Conservation (phyloP, 768 basidiomycete species). For the Phanerodontia chrysosporium region DNA sequence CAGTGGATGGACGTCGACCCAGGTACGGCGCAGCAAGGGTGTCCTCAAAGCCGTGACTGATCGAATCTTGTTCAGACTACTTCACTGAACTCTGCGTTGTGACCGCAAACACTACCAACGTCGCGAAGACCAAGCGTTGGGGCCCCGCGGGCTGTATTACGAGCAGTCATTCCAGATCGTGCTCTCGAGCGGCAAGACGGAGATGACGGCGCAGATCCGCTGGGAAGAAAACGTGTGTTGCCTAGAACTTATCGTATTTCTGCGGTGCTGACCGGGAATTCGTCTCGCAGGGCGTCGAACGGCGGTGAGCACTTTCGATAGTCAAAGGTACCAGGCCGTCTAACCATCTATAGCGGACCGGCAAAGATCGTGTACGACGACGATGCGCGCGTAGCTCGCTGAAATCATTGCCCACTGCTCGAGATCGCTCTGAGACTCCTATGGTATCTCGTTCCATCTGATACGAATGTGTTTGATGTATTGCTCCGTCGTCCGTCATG, state of each 20-base stretch:
- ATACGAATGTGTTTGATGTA: no score
- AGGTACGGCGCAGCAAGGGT: conserved; percentile 18
- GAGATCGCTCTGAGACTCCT: no score
- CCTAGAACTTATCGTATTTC: not conserved
- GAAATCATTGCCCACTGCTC: no score
- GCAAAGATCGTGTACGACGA: conserved; percentile 15
- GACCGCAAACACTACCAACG: conserved; percentile 25
- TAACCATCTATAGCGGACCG: conserved; percentile 1
- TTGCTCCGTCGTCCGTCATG: no score
- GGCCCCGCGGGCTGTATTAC: conserved; percentile 20
- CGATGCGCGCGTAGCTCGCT: not conserved
- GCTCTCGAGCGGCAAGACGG: conserved; percentile 41
- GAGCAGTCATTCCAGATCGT: conserved; percentile 35
- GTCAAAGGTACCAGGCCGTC: not conserved
- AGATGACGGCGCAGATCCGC: conserved; percentile 41
- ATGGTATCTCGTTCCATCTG: no score
- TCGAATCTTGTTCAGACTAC: conserved; percentile 19
- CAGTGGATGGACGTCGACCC: conserved; percentile 32
- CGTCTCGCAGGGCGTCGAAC: conserved; percentile 14
- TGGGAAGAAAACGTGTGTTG: conserved; percentile 35
- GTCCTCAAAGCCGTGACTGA: not conserved
- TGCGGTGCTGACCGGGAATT: not conserved
- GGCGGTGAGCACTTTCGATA: conserved; percentile 8
- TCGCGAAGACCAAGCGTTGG: conserved; percentile 3
- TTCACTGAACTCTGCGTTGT: conserved; percentile 25